Conservation (phyloP, 345 rosid genomes). For the Camelina hispida region DNA sequence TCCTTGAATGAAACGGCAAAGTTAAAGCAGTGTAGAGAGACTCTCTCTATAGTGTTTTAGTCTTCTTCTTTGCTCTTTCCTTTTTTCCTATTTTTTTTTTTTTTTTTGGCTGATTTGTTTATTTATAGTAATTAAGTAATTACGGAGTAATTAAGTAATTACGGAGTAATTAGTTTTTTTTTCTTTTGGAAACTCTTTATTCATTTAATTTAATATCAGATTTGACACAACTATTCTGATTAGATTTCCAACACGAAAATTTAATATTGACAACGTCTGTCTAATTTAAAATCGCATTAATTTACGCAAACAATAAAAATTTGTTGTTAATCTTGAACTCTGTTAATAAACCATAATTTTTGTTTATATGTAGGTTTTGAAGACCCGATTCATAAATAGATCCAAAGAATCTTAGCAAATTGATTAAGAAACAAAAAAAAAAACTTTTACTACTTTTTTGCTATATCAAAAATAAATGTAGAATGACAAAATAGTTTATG, state of each 20-base stretch:
- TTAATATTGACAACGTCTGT: slow-evolving; percentile 25
- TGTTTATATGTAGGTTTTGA: background rate
- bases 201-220: slow-evolving; percentile 27
- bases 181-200: slow-evolving; percentile 4
- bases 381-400: background rate
- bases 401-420: background rate
- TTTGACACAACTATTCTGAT: slow-evolving; percentile 10
- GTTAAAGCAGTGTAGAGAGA: slow-evolving; percentile 35
- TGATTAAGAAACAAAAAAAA: background rate
- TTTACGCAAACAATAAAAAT: no score
- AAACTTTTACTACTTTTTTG: background rate
- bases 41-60: background rate
- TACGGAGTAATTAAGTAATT: no score
- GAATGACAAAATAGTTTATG: background rate
- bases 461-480: slow-evolving; percentile 2
- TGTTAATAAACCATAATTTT: background rate
- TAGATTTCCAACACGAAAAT: slow-evolving; percentile 10
- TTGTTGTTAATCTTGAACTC: no score
- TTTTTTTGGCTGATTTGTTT: background rate
- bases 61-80: slow-evolving; percentile 29
- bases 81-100: background rate
- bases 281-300: slow-evolving; percentile 26
- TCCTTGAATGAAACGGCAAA: slow-evolving; percentile 69
- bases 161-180: background rate
- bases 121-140: background rate